Conservation (phyloP, 1,284 basidiomycete genomes). For the Exobasidium rhododendri region DNA sequence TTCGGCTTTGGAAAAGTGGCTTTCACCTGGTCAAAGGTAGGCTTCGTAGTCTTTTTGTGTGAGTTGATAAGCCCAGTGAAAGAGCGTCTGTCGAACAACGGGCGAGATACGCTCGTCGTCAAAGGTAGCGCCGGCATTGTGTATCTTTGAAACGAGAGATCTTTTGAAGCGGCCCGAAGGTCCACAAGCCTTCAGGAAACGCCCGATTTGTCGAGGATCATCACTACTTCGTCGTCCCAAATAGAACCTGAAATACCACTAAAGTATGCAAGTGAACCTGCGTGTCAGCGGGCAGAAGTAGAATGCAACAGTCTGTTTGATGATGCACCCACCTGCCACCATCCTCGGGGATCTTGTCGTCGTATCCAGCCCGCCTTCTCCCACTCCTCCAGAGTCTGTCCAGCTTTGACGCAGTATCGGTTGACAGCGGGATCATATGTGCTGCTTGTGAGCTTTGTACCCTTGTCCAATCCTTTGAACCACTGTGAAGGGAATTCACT, state of each 20-base stretch:
- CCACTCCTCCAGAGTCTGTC: conserved; percentile 58
- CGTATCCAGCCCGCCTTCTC: conserved; percentile 59
- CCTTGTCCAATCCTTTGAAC: conserved; percentile 31
- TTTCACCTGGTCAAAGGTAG: too few relatives aligned
- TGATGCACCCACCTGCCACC: conserved; percentile 54
- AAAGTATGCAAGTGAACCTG: conserved; percentile 39
- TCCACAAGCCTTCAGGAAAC: conserved; percentile 59
- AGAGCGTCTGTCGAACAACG: conserved; percentile 42
- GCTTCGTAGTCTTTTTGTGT: conserved; percentile 42
- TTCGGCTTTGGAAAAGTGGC: too few relatives aligned
- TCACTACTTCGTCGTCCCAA: conserved; percentile 57
- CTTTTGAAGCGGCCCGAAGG: conserved; percentile 58
- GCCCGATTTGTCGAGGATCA: conserved; percentile 57
- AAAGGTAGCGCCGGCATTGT: conserved; percentile 48
- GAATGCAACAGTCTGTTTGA: conserved; percentile 6
- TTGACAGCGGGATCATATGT: conserved; percentile 54
- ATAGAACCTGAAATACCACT: conserved; percentile 57
- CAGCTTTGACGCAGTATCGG: conserved; percentile 57
- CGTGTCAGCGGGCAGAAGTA: not conserved
- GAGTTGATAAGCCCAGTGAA: conserved; percentile 54
- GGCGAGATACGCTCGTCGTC: conserved; percentile 40
- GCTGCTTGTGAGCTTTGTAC: conserved; percentile 25
- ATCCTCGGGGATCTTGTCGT: conserved; percentile 57
- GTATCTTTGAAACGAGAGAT: conserved; percentile 56
- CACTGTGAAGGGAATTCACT: conserved; percentile 33